Evolutionary conservation across 2,329 filamentous ascomycete species (phyloP).

Genomic region (Incumbomyces delicatus): DNA sequence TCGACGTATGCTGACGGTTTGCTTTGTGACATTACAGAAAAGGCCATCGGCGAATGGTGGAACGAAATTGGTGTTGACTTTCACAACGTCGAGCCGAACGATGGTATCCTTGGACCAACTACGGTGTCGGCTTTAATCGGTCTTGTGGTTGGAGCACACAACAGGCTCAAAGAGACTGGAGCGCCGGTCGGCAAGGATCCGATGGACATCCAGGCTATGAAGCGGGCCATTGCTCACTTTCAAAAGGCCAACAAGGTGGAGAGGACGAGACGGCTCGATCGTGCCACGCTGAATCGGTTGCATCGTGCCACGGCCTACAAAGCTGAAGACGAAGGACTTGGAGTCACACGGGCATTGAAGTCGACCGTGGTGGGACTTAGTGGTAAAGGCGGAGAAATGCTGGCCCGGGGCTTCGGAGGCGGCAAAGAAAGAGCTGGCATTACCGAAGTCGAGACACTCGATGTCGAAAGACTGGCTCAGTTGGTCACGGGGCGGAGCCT

Average conservation of each 20-base stretch:
- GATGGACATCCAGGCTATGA: slow-evolving; percentile 74
- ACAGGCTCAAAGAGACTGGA: slow-evolving; percentile 74
- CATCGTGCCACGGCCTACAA: slow-evolving; percentile 82
- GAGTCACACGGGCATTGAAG: slow-evolving; percentile 86
- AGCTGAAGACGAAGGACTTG: slow-evolving; percentile 80
- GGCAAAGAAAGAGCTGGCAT: slow-evolving; percentile 81
- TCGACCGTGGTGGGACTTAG: slow-evolving; percentile 89
- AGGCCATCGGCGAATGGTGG: slow-evolving; percentile 91
- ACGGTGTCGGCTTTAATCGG: slow-evolving; percentile 83
- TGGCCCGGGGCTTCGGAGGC: slow-evolving; percentile 78
- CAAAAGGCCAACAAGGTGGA: slow-evolving; percentile 81
- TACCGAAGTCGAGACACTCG: slow-evolving; percentile 82
- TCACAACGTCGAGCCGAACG: slow-evolving; percentile 84
- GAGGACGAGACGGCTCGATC: slow-evolving; percentile 68
- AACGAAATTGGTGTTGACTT: slow-evolving; percentile 82
- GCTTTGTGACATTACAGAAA: slow-evolving; percentile 87
- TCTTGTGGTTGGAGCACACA: slow-evolving; percentile 79
- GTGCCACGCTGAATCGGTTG: slow-evolving; percentile 69
- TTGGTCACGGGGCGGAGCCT: slow-evolving; percentile 70
- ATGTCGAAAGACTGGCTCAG: slow-evolving; percentile 73
- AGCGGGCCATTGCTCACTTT: slow-evolving; percentile 75
- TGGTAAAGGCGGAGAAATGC: slow-evolving; percentile 86
- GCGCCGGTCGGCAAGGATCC: slow-evolving; percentile 82
- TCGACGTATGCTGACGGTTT: slow-evolving; percentile 83
- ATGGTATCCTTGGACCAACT: slow-evolving; percentile 84